Percentiles rank a stretch among this genome's conserved stretches.
These are phyloP conservation scores for Hibiscus mutabilis DNA, from an alignment of 345 rosid genomes.

Conservation along the genomic window DNA sequence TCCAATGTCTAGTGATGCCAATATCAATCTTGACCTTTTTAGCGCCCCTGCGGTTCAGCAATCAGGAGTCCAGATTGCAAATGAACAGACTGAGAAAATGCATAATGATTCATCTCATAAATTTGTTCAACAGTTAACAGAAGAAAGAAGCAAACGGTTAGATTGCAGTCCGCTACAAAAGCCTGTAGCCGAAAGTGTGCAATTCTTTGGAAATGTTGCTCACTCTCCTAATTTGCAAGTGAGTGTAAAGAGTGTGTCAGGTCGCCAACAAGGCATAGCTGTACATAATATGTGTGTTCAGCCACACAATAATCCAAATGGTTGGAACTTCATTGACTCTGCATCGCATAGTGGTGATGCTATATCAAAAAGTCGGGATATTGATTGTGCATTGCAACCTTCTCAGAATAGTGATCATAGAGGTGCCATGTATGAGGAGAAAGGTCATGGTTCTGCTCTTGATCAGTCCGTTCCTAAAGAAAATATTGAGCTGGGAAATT, in stretches of 20 bases:
- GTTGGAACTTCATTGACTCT: slow-evolving; percentile 42
- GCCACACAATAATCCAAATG: slow-evolving; percentile 29
- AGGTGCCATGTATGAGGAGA: slow-evolving; percentile 19
- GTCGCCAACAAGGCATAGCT: slow-evolving; percentile 21
- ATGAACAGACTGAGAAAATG: slow-evolving; percentile 33
- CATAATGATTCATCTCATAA: slow-evolving; percentile 37
- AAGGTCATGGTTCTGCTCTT: slow-evolving; percentile 23
- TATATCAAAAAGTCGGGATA: slow-evolving; percentile 23
- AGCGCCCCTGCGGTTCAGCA: slow-evolving; percentile 25
- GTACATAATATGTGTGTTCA: slow-evolving; percentile 26
- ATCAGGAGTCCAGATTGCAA: slow-evolving; percentile 25
- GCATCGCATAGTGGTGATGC: slow-evolving; percentile 14
- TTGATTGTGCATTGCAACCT: slow-evolving; percentile 30
- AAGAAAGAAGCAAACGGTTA: slow-evolving; percentile 35
- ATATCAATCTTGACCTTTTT: slow-evolving; percentile 17
- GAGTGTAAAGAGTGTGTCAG: slow-evolving; percentile 27
- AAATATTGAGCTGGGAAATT: slow-evolving; percentile 22
- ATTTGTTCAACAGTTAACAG: slow-evolving; percentile 28
- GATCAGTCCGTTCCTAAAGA: slow-evolving; percentile 36
- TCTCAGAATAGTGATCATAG: slow-evolving; percentile 20
- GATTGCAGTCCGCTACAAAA: slow-evolving; percentile 39
- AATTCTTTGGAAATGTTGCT: slow-evolving; percentile 31
- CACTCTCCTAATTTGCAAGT: slow-evolving; percentile 30
- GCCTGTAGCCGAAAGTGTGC: slow-evolving; percentile 20
- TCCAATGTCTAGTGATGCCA: slow-evolving; percentile 20